Evolutionary conservation across 257 asterid species (phyloP).

Genomic region (Jacaranda copaia): DNA sequence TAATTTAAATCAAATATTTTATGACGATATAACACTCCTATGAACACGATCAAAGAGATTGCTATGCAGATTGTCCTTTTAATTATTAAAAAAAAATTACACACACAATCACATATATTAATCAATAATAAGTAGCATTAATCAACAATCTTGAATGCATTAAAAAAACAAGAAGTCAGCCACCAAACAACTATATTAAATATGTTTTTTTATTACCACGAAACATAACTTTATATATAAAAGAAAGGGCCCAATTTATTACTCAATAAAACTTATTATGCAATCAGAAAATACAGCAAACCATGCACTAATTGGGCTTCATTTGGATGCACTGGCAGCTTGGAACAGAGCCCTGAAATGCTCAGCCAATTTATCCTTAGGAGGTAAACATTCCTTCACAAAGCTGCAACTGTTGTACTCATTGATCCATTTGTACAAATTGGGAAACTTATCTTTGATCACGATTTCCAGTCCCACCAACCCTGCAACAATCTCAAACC

Average conservation of each 20-base stretch:
- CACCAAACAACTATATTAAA: too few relatives aligned
- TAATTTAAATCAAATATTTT: too few relatives aligned
- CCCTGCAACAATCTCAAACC: slow-evolving; percentile 37
- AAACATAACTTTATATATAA: neutral
- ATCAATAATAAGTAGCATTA: too few relatives aligned
- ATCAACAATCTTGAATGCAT: too few relatives aligned
- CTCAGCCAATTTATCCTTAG: slow-evolving; percentile 32
- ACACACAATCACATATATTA: too few relatives aligned
- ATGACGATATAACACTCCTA: too few relatives aligned
- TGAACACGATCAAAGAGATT: too few relatives aligned
- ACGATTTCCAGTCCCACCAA: neutral
- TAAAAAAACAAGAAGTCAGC: too few relatives aligned
- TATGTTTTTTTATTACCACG: too few relatives aligned
- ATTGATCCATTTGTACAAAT: neutral
- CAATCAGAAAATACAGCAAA: neutral
- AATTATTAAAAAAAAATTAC: too few relatives aligned
- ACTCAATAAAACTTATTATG: neutral
- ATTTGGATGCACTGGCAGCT: neutral
- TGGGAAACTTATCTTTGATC: neutral
- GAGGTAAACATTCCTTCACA: slow-evolving; percentile 47
- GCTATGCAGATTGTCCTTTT: too few relatives aligned
- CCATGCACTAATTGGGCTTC: neutral
- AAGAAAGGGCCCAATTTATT: too few relatives aligned
- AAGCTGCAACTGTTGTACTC: slow-evolving; percentile 12
- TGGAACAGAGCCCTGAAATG: neutral